Conservation (phyloP, 2,329 filamentous ascomycete genomes). For the Calonectria naviculata region DNA sequence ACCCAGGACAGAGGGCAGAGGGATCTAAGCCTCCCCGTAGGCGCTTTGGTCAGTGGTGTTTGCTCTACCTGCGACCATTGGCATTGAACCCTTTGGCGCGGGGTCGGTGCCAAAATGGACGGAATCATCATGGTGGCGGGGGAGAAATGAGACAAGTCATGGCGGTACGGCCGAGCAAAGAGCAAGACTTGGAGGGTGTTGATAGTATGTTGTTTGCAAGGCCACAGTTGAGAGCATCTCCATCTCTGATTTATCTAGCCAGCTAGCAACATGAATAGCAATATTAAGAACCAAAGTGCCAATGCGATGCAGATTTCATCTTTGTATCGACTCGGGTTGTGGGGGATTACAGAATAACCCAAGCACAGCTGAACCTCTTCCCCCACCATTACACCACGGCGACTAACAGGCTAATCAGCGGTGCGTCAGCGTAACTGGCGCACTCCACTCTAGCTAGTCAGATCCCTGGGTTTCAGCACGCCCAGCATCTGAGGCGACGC, state of each 20-base stretch:
- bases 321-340: not conserved
- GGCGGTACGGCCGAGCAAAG: not conserved
- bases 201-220: not conserved
- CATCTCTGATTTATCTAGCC: not conserved
- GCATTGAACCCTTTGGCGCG: not conserved
- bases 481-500: not conserved
- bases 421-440: not conserved
- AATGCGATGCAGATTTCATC: not conserved
- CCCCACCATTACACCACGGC: constrained; percentile 2
- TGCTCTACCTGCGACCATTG: not conserved
- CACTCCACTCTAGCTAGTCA: not conserved
- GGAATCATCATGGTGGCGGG: constrained; percentile 5
- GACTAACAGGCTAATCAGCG: constrained; percentile 5
- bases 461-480: constrained; percentile 5
- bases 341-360: not conserved
- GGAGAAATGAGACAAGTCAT: not conserved
- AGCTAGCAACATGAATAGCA: not conserved
- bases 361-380: constrained; percentile 17
- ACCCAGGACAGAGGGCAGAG: not conserved
- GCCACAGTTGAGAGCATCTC: not conserved
- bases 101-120: not conserved
- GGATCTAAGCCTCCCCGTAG: not conserved
- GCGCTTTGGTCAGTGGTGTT: not conserved
- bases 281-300: not conserved
- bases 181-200: not conserved